Evolutionary conservation across 1,139 yeast genomes (phyloP), one percentile per base, ranked within the genome.

Genomic region (Blastobotrys serpentis): DNA sequence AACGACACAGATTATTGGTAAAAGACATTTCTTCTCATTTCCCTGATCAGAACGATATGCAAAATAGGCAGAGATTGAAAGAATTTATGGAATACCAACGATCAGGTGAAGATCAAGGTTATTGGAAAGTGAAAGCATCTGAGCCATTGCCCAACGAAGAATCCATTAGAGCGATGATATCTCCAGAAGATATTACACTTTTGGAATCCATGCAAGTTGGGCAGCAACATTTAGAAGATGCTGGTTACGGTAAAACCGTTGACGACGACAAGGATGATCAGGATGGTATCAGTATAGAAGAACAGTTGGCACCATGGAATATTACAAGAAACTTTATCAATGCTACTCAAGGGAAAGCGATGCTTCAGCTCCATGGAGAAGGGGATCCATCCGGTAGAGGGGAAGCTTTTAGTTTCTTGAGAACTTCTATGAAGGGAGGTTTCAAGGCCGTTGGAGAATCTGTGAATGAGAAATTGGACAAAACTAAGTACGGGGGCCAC

Each of bases 11-110:
- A 46, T 76, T 94, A 40, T 76, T 87, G 5, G 96, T 94, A 2
- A 84, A 84, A 56, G 98, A 94, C 58, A 87, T 94, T 19, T 84
- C 95, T 0, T 79, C 79, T 47, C 98, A 92, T 70, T 94, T 94
- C 63, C 98, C 98, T 0, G 98, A 90, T 59, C 98, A 90, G 65
- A 90, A 86, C 63, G 98, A 92, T 63, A 90, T 92, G 89, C 99
- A 94, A 66, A 92, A 89, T 62, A 78, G 98, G 59, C 98, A 92
- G 68, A 75, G 97, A 54, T 76, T 94, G 52, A 94, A 94, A 66
- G 99, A 94, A 68, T 94, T 94, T 59, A 94, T 94, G 99, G 98
- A 90, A 62, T 94, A 87, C 61, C 98, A 90, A 69, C 76, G 98
- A 58, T 82, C 85, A 39, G 98, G 98, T 11, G 90, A 86, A 23